phyloP scores from a whole-genome alignment of 768 basidiomycete species.

The Auriscalpium vulgare region DNA sequence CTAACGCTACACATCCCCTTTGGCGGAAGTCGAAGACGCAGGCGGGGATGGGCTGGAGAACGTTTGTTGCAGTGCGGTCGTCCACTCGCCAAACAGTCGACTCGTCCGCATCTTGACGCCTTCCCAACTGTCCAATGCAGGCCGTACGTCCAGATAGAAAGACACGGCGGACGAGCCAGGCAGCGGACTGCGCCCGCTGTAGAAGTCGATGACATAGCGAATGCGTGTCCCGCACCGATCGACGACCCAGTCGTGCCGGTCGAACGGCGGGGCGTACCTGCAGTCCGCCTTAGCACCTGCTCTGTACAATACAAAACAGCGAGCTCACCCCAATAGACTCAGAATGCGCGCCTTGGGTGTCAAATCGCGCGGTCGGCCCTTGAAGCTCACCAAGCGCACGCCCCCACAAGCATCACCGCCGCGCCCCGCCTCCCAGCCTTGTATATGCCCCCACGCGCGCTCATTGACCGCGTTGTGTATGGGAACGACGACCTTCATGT shows the following conservation, averaged over 20 bases:
- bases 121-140: slow-evolving; percentile 92
- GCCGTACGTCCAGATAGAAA: slow-evolving; percentile 91
- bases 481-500: slow-evolving; percentile 94
- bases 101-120: slow-evolving; percentile 77
- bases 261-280: slow-evolving; percentile 92
- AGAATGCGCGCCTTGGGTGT: slow-evolving; percentile 79
- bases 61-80: background rate
- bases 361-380: slow-evolving; percentile 74
- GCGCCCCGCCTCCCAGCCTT: slow-evolving; percentile 53
- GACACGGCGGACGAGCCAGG: slow-evolving; percentile 50
- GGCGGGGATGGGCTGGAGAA: no score
- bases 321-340: slow-evolving; percentile 73
- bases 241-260: slow-evolving; percentile 96
- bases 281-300: slow-evolving; percentile 5
- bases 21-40: no score
- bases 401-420: slow-evolving; percentile 82
- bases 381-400: slow-evolving; percentile 80
- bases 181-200: slow-evolving; percentile 62
- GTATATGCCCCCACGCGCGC: slow-evolving; percentile 41
- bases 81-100: slow-evolving; percentile 40
- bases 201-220: slow-evolving; percentile 98
- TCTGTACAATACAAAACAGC: background rate
- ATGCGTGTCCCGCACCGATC: slow-evolving; percentile 85
- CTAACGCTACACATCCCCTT: no score
- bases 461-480: slow-evolving; percentile 99